phyloP scores from a whole-genome alignment of 2,329 filamentous ascomycete species.

The Ophiostoma sp. region DNA sequence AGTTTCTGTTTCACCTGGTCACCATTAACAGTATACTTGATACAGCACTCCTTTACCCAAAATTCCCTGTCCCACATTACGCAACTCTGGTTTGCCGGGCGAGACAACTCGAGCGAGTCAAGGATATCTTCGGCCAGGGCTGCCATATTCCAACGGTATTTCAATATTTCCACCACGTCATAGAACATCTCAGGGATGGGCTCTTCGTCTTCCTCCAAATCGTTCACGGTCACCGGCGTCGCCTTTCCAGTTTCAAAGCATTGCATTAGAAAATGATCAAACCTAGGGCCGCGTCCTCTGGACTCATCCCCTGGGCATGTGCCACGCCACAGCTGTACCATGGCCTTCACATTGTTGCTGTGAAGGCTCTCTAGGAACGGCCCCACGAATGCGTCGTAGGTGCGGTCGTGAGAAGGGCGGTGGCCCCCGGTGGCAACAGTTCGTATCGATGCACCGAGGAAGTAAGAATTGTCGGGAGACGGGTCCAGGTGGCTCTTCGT shows the following conservation, averaged over 20 bases:
- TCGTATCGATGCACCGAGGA: no score
- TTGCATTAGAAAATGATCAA: not conserved
- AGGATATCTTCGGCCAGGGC: not conserved
- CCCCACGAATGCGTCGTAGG: not conserved
- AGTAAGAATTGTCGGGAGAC: no score
- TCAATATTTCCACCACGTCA: not conserved
- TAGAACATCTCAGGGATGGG: not conserved
- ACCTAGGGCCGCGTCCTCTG: not conserved
- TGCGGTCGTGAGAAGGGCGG: no score
- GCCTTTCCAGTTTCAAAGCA: not conserved
- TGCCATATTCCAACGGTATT: constrained; percentile 5
- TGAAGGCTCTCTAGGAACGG: not conserved
- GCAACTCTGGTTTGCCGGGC: not conserved
- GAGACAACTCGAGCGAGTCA: not conserved
- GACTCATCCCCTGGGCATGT: constrained; percentile 1
- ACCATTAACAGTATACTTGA: no score
- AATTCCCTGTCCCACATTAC: not conserved
- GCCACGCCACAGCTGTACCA: not conserved
- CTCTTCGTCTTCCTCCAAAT: not conserved
- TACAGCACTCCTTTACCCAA: not conserved
- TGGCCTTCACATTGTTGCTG: not conserved
- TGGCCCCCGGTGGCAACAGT: no score
- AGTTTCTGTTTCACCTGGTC: no score
- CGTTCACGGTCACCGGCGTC: not conserved
- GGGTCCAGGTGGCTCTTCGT: no score